phyloP scores from a whole-genome alignment of 2,329 filamentous ascomycete genomes.

The Akanthomyces uredinophilus region DNA sequence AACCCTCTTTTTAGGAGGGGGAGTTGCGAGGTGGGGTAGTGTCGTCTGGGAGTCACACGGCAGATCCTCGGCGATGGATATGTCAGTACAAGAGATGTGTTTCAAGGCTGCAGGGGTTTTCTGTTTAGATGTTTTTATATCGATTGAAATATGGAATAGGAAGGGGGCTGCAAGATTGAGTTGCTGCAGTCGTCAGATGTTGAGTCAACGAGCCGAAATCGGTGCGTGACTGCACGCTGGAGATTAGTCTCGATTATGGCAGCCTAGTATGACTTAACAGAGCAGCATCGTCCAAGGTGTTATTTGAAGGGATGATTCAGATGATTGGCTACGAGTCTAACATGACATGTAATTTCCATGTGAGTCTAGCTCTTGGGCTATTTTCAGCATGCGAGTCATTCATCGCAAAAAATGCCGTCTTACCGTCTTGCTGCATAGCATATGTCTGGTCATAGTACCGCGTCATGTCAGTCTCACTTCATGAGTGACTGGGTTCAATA shows the following conservation, averaged over 20 bases:
- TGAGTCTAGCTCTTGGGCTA: neutral
- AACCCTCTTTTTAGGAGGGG: slow-evolving; percentile 5
- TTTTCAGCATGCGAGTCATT: neutral
- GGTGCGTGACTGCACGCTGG: neutral
- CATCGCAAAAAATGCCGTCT: neutral
- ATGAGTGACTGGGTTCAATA: neutral
- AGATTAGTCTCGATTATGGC: neutral
- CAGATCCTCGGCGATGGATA: slow-evolving; percentile 8
- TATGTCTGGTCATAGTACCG: neutral
- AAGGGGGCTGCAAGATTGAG: neutral
- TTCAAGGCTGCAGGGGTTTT: neutral
- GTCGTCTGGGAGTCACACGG: slow-evolving; percentile 8
- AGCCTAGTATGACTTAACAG: neutral
- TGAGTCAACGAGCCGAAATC: slow-evolving; percentile 9
- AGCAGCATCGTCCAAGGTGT: neutral
- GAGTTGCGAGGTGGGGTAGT: slow-evolving; percentile 17
- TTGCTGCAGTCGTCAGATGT: neutral
- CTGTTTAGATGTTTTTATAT: neutral
- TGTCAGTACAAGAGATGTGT: neutral
- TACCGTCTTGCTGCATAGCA: neutral
- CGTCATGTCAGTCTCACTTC: neutral
- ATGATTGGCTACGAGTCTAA: neutral
- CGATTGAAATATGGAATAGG: no score
- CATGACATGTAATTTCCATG: neutral
- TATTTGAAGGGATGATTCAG: neutral